A percentile compares a stretch with the other conserved stretches of the same genome.
These are phyloP conservation scores for Tagetes erecta DNA, from an alignment of 129 eudicot genomes.

Conservation along the genomic window DNA sequence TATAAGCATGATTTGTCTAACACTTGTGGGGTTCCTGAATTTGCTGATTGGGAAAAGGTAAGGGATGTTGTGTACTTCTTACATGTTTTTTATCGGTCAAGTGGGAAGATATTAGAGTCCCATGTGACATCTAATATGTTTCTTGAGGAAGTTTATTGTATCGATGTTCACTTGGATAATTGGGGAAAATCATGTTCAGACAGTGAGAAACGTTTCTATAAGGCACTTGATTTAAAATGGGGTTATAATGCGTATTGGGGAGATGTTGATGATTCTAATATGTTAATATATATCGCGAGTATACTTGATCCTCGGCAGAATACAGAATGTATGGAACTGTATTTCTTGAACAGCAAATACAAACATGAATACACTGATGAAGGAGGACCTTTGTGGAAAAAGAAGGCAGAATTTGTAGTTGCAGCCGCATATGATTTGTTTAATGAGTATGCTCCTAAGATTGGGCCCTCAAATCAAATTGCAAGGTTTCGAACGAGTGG, in stretches of 20 bases:
- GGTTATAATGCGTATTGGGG: neutral
- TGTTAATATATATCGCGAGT: constrained; percentile 13
- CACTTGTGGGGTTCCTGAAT: neutral
- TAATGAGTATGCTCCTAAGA: constrained; percentile 1
- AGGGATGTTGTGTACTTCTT: neutral
- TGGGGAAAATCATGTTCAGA: constrained; percentile 13
- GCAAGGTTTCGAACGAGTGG: constrained; percentile 8
- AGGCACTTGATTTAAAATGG: neutral
- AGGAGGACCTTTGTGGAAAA: constrained; percentile 13
- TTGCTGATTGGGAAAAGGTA: constrained; percentile 17
- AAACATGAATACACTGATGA: constrained; percentile 22
- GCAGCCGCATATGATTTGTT: constrained; percentile 5
- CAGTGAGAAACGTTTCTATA: neutral
- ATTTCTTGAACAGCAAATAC: constrained; percentile 15
- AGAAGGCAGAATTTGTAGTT: constrained; percentile 11
- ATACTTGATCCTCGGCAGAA: constrained; percentile 17
- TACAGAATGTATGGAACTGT: neutral
- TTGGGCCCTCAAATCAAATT: neutral
- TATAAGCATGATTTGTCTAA: neutral
- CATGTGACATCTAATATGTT: constrained; percentile 5
- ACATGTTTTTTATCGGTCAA: neutral
- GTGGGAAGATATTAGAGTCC: neutral
- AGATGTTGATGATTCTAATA: constrained; percentile 22
- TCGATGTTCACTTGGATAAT: neutral
- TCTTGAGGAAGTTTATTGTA: neutral